Evolutionary conservation across 805 yeast genomes (phyloP).

Genomic region (Priceomyces castillae): DNA sequence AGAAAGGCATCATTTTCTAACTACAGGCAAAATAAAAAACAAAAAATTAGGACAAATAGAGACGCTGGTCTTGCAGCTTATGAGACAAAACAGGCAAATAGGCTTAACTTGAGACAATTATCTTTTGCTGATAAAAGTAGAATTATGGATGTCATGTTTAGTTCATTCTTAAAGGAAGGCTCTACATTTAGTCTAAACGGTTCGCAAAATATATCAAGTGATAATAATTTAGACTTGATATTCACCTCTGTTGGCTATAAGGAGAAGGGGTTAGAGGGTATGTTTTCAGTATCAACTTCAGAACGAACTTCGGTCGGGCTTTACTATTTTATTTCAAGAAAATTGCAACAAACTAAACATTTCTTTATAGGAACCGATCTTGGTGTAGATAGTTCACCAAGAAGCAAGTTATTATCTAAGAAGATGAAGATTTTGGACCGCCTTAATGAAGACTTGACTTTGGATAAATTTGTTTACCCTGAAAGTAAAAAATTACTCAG

Average conservation of each 20-base stretch:
- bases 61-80: background rate
- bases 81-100: background rate
- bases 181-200: slow-evolving; percentile 16
- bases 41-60: background rate
- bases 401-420: slow-evolving; percentile 7
- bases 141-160: slow-evolving; percentile 18
- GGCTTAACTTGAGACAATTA: slow-evolving; percentile 5
- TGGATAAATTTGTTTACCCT: slow-evolving; percentile 3
- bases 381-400: slow-evolving; percentile 1
- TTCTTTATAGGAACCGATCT: slow-evolving; percentile 13
- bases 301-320: background rate
- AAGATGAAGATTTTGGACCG: slow-evolving; percentile 13
- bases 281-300: slow-evolving; percentile 11
- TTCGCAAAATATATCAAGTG: background rate
- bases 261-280: slow-evolving; percentile 16
- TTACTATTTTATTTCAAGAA: slow-evolving; percentile 3
- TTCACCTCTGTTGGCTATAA: slow-evolving; percentile 21
- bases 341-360: slow-evolving; percentile 9
- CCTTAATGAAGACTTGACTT: slow-evolving; percentile 3
- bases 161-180: slow-evolving; percentile 24
- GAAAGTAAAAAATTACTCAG: background rate
- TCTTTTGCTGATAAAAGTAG: slow-evolving; percentile 12
- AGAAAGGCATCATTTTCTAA: slow-evolving; percentile 2
- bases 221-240: slow-evolving; percentile 11
- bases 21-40: slow-evolving; percentile 2